Percentiles rank a stretch among this genome's conserved stretches.
Conservation (phyloP, 331 rosid genomes). For the Stylosanthes scabra region DNA sequence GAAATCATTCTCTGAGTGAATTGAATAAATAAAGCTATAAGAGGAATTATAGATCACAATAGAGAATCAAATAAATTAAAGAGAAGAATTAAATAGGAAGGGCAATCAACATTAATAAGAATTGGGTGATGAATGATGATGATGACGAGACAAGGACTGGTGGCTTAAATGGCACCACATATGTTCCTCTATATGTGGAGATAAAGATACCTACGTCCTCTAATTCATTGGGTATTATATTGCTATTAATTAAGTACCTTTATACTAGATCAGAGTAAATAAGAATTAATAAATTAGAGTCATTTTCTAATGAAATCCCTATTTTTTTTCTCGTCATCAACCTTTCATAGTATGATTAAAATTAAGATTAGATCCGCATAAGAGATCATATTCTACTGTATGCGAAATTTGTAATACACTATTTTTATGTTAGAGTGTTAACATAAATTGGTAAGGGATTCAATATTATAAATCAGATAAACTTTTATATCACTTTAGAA, state of each 20-base stretch:
- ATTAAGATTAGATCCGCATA: too few species aligned
- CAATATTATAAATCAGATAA: too few species aligned
- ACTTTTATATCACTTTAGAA: too few species aligned
- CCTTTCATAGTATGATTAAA: not conserved
- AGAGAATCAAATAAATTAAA: constrained; percentile 32
- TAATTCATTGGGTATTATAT: constrained; percentile 1
- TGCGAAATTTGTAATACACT: too few species aligned
- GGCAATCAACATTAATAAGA: constrained; percentile 11
- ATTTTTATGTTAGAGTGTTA: too few species aligned
- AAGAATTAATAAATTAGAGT: not conserved
- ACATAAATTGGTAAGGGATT: too few species aligned
- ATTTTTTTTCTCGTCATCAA: constrained; percentile 1
- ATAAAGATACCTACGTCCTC: constrained; percentile 24
- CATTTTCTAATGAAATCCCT: constrained; percentile 8
- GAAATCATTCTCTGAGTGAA: constrained; percentile 46
- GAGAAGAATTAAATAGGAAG: constrained; percentile 23
- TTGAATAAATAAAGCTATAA: constrained; percentile 37
- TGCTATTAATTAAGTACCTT: not conserved
- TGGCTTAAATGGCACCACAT: constrained; percentile 38
- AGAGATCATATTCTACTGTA: too few species aligned
- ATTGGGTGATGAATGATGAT: not conserved
- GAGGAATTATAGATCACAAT: constrained; percentile 41
- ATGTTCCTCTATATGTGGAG: constrained; percentile 19
- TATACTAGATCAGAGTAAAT: not conserved
- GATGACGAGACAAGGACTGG: constrained; percentile 45